Evolutionary conservation across 805 yeast genomes (phyloP), one percentile per base, ranked within the genome.

Genomic region (Candida ponderosae): DNA sequence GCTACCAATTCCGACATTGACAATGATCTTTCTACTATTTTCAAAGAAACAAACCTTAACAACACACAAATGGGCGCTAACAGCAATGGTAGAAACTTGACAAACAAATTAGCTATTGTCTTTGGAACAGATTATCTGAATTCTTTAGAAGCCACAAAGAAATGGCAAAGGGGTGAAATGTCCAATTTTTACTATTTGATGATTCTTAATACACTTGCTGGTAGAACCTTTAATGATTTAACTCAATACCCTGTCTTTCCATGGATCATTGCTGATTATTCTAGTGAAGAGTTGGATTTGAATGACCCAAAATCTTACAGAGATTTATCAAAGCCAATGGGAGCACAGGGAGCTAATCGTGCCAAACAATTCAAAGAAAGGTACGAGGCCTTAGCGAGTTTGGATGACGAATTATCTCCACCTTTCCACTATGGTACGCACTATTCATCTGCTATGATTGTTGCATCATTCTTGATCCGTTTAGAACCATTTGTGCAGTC

Each of bases 361-460:
- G 84, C 79, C 3, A 45, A 51, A 1, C 76, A 76, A 48, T 87
- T 86, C 48, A 60, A 64, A 34, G 93, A 85, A 39, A 59, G 96
- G 37, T 88, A 68, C 48, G 80, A 80, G 17, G 88, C 94, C 0
- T 59, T 85, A 18, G 70, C 63, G 18, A 76, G 82, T 37, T 62
- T 87, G 39, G 48, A 71, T 15, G 88, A 81, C 44, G 65, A 59
- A 0, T 51, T 61, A 5, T 65, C 86, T 0, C 87, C 88, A 0
- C 84, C 95, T 0, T 87, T 87, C 57, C 95, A 87, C 54, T 87
- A 87, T 51, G 96, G 96, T 2, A 88, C 96, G 0, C 96, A 87
- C 56, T 87, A 87, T 53, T 86, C 95, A 0, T 84, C 95, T 0
- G 94, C 96, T 0, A 88, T 87, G 96, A 86, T 87, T 51, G 95